Base-by-base conservation (phyloP, 305 asterid genomes). In the Fraxinus ornus region DNA sequence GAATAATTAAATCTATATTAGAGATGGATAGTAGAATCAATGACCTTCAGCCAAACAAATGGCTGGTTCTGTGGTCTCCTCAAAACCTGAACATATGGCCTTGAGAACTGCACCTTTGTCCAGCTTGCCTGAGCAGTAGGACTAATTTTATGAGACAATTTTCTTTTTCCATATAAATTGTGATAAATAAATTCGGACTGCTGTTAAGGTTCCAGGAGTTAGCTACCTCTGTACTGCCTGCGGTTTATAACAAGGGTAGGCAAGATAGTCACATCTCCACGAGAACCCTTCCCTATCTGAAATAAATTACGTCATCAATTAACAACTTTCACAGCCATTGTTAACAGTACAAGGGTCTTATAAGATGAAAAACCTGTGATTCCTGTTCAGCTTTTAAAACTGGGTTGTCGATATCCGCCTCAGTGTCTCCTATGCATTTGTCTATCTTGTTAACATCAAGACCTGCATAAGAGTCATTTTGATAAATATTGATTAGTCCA, bases 41-140 rank as follows among this genome's bases (percentile, higher is more conserved):
- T 79, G 78, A 96, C 99, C 98, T 84, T 81, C 89, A 70, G 90
- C 85, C 87, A 96, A 88, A 87, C 99, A 96, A 87, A 94, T 86
- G 60, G 90, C 91, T 64, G 99, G 99, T 82, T 95, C 99, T 7
- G 99, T 94, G 28, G 98, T 90, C 93, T 95, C 98, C 89, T 94
- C 94, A 78, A 95, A 95, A 78, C 98, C 99, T 68, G 99, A 89
- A 85, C 99, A 95, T 83, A 95, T 90, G 83, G 97, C 99, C 90
- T 92, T 95, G 79, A 95, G 97, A 86, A 95, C 99, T 74, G 98
- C 97, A 79, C 93, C 97, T 89, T 90, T 96, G 87, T 89, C 98
- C 88, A 96, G 92, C 90, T 96, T 95, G 72, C 99, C 98, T 95
- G 86, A 84, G 89, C 64, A 68, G 68, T 32, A 35, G 9, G 33